Percentiles rank a stretch among this genome's conserved stretches.
phyloP scores from a whole-genome alignment of 495 filamentous ascomycete genomes.

The Massariosphaeria phaeospora region DNA sequence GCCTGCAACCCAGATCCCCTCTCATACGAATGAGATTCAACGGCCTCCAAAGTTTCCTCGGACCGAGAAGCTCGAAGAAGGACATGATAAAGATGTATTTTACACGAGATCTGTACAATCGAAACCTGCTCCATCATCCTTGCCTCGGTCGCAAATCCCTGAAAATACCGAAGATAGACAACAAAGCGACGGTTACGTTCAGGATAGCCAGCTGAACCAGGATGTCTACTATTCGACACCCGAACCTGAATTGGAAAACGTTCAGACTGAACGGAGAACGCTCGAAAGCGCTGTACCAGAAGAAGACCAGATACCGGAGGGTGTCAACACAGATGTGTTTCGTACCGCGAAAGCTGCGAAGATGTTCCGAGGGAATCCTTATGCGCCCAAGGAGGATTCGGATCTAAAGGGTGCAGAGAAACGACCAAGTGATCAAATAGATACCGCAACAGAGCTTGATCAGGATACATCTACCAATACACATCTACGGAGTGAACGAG shows the following conservation, averaged over 20 bases:
- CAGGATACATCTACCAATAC: conserved; percentile 47
- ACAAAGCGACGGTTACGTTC: conserved; percentile 35
- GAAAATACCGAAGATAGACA: conserved; percentile 48
- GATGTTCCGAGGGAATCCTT: conserved; percentile 44
- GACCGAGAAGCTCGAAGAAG: conserved; percentile 37
- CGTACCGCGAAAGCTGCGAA: conserved; percentile 56
- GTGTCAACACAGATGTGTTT: conserved; percentile 58
- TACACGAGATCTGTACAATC: conserved; percentile 49
- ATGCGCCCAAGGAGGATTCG: conserved; percentile 29
- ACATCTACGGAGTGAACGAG: conserved; percentile 29
- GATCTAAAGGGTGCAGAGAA: conserved; percentile 32
- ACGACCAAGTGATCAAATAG: conserved; percentile 37
- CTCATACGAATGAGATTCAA: conserved; percentile 40
- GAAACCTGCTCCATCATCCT: conserved; percentile 48
- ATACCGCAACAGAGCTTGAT: conserved; percentile 34
- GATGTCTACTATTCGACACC: conserved; percentile 52
- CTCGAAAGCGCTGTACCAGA: conserved; percentile 32
- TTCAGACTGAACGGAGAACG: conserved; percentile 22
- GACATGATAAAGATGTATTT: conserved; percentile 54
- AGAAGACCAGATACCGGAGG: conserved; percentile 49
- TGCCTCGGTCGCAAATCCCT: conserved; percentile 58
- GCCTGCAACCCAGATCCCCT: conserved; percentile 55
- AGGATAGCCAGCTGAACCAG: conserved; percentile 50
- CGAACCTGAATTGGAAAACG: conserved; percentile 15
- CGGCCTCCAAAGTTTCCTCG: conserved; percentile 25